Evolutionary conservation across 2,329 filamentous ascomycete genomes (phyloP), one percentile per base, ranked within the genome.

Genomic region (Xylaria sp.): DNA sequence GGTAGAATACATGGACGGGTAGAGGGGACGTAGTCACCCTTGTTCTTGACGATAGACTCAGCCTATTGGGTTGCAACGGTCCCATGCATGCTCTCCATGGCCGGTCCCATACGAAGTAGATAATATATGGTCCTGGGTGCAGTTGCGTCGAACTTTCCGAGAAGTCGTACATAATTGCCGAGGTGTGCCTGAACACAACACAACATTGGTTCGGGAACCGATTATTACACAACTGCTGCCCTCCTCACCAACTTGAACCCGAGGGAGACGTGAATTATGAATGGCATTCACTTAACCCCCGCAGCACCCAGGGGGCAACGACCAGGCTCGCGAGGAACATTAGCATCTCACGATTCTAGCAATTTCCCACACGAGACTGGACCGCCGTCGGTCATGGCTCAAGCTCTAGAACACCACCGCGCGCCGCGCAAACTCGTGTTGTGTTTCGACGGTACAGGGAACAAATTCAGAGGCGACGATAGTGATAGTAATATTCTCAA

Each of bases 401-500:
- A 69, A 10, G 55, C 66, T 54, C 65, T 58, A 34, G 75, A 74
- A 18, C 51, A 58, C 34, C 64, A 68, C 7, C 72, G 65, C 25
- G 12, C 68, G 8, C 76, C 76, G 46, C 76, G 78, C 23, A 89
- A 89, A 74, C 82, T 90, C 15, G 83, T 90, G 10, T 79, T 90
- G 0, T 90, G 88, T 74, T 90, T 90, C 63, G 88, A 90, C 61
- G 88, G 88, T 5, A 90, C 88, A 0, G 88, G 88, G 0, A 90
- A 90, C 74, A 89, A 89, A 70, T 90, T 90, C 69, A 84, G 87
- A 52, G 88, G 88, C 10, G 87, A 90, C 61, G 88, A 89, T 13
- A 88, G 85, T 51, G 88, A 90, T 73, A 89, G 86, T 76, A 90
- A 90, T 63, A 89, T 92, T 73, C 80, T 92, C 69, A 92, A 92